These are phyloP conservation scores for Chaetoscypha palmicola DNA, from an alignment of 2,329 filamentous ascomycete genomes.

Conservation along the genomic window DNA sequence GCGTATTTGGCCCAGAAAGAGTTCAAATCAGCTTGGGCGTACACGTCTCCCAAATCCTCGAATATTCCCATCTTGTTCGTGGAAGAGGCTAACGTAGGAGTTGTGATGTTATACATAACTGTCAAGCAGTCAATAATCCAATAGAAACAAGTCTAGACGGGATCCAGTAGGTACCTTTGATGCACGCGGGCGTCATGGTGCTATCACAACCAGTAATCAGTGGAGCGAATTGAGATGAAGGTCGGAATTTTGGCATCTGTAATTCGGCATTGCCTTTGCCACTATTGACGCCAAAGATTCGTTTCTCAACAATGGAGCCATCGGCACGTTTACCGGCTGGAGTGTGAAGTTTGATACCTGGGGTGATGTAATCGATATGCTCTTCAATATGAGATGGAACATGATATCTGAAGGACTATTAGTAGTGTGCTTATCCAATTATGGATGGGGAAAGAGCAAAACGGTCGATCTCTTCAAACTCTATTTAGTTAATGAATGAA, in stretches of 20 bases:
- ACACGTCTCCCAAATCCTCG: slow-evolving; percentile 46
- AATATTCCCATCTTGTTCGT: slow-evolving; percentile 40
- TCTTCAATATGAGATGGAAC: slow-evolving; percentile 23
- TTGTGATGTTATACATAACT: slow-evolving; percentile 33
- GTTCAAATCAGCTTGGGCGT: slow-evolving; percentile 42
- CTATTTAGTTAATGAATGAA: no score
- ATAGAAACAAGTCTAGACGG: no score
- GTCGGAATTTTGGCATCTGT: slow-evolving; percentile 6
- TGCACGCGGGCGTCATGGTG: slow-evolving; percentile 36
- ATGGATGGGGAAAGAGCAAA: not conserved
- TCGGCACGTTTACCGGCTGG: slow-evolving; percentile 35
- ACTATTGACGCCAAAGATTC: slow-evolving; percentile 16
- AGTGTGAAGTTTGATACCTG: slow-evolving; percentile 32
- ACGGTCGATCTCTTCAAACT: no score
- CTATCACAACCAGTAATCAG: slow-evolving; percentile 23
- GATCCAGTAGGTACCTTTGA: slow-evolving; percentile 34
- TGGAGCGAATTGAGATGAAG: slow-evolving; percentile 6
- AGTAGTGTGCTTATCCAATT: no score
- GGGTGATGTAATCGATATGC: slow-evolving; percentile 29
- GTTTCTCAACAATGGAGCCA: slow-evolving; percentile 10
- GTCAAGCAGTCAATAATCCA: slow-evolving; percentile 29
- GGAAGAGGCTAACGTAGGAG: slow-evolving; percentile 7
- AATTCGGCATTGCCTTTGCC: slow-evolving; percentile 7
- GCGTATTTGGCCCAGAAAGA: slow-evolving; percentile 30
- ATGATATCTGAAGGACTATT: slow-evolving; percentile 16